Evolutionary conservation across 108 stramenopile species (phyloP).

Genomic region (Skeletonema potamos): DNA sequence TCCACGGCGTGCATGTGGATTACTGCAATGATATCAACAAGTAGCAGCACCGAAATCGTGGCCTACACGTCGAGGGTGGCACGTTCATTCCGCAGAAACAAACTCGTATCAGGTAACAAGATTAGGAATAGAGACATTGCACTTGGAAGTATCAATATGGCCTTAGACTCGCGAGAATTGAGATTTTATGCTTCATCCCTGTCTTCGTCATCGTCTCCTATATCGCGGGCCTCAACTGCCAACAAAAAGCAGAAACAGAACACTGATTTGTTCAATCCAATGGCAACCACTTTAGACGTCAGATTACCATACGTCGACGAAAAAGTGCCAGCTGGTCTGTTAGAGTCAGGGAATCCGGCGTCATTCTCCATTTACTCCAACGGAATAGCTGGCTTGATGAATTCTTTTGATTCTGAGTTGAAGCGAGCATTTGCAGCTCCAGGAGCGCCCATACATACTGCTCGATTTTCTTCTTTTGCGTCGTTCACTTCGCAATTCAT

Average conservation of each 20-base stretch:
- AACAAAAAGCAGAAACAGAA: background rate
- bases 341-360: background rate
- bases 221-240: background rate
- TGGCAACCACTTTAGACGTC: background rate
- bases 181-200: slow-evolving; percentile 39
- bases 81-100: background rate
- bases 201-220: slow-evolving; percentile 3
- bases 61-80: slow-evolving; percentile 6
- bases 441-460: background rate
- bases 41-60: background rate
- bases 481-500: slow-evolving; percentile 2
- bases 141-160: slow-evolving; percentile 3
- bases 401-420: slow-evolving; percentile 20
- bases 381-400: slow-evolving; percentile 8
- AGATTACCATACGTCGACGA: background rate
- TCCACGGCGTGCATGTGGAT: slow-evolving; percentile 11
- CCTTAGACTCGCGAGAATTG: slow-evolving; percentile 57
- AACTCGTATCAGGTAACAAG: background rate
- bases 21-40: background rate
- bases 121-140: background rate
- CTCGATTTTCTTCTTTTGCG: slow-evolving; percentile 13
- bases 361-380: slow-evolving; percentile 18
- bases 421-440: slow-evolving; percentile 19
- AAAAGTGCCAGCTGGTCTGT: background rate
- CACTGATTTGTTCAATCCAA: slow-evolving; percentile 4